Conservation (phyloP, 2,329 filamentous ascomycete genomes). For the Curvularia sp. region DNA sequence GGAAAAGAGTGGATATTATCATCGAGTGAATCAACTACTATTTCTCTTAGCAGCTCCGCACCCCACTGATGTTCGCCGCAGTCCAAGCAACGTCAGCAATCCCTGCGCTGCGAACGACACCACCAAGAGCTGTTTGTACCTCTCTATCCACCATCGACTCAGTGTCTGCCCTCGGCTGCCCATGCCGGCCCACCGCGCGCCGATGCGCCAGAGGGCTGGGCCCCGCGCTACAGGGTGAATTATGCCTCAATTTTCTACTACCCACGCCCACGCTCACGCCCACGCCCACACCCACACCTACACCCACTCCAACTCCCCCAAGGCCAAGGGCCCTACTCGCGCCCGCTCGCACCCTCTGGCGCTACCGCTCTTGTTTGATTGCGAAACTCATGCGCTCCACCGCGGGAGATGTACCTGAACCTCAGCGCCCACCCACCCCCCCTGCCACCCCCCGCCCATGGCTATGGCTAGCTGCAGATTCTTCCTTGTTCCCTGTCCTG, state of each 20-base stretch:
- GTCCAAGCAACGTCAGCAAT: conserved; percentile 32
- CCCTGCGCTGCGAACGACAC: conserved; percentile 37
- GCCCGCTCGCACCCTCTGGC: conserved; percentile 1
- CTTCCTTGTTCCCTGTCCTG: conserved; percentile 12
- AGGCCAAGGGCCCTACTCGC: background rate
- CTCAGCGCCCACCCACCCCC: conserved; percentile 25
- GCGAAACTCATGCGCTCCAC: conserved; percentile 17
- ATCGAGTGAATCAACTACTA: conserved; percentile 33
- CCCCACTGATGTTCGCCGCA: conserved; percentile 34
- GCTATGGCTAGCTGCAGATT: conserved; percentile 31
- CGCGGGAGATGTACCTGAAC: conserved; percentile 45
- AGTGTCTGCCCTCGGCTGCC: conserved; percentile 24
- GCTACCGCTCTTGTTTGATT: background rate
- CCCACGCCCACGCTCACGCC: background rate
- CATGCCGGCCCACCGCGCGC: conserved; percentile 15
- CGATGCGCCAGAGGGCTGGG: conserved; percentile 16
- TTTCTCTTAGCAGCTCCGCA: conserved; percentile 40
- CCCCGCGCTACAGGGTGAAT: conserved; percentile 8
- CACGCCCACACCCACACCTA: background rate
- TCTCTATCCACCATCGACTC: too few relatives aligned
- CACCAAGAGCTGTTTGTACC: too few relatives aligned
- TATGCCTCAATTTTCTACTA: conserved; percentile 8
- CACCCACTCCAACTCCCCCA: background rate
- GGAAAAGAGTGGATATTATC: conserved; percentile 25
- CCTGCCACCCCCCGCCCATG: conserved; percentile 31